Percentiles rank a stretch among this genome's conserved stretches.
Evolutionary conservation across 1,284 basidiomycete species (phyloP).

Genomic region (Sporisorium exsertum): DNA sequence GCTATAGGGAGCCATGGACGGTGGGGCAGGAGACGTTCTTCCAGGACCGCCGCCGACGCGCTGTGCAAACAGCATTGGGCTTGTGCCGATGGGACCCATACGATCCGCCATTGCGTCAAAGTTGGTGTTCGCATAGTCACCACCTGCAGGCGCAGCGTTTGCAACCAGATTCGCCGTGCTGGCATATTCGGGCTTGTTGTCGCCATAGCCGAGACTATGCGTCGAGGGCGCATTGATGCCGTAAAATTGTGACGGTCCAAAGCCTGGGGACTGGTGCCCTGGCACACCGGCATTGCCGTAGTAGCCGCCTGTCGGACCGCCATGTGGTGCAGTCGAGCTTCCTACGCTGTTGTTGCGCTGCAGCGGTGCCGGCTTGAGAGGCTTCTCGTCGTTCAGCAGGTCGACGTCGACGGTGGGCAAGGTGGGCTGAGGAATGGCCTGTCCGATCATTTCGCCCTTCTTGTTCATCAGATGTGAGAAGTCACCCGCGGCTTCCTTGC

Average conservation of each 20-base stretch:
- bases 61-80: conserved; percentile 56
- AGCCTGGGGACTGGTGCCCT: conserved; percentile 28
- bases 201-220: conserved; percentile 28
- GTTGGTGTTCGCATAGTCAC: conserved; percentile 25
- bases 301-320: conserved; percentile 31
- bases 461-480: conserved; percentile 92
- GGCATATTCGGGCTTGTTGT: conserved; percentile 46
- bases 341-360: conserved; percentile 42
- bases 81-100: conserved; percentile 61
- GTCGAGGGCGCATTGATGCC: conserved; percentile 34
- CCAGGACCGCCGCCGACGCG: conserved; percentile 26
- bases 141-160: conserved; percentile 54
- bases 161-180: conserved; percentile 53
- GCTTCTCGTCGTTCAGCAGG: conserved; percentile 77
- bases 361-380: conserved; percentile 13
- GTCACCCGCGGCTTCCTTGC: conserved; percentile 89
- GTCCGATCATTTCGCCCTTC: conserved; percentile 84
- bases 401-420: conserved; percentile 90
- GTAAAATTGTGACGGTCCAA: conserved; percentile 40
- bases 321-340: conserved; percentile 39
- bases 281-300: conserved; percentile 25
- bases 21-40: conserved; percentile 21
- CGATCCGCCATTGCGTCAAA: conserved; percentile 41
- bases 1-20: conserved; percentile 17
- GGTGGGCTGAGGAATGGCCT: conserved; percentile 92